Conservation (phyloP, 2,329 filamentous ascomycete species). For the Teratosphaeria viscida region DNA sequence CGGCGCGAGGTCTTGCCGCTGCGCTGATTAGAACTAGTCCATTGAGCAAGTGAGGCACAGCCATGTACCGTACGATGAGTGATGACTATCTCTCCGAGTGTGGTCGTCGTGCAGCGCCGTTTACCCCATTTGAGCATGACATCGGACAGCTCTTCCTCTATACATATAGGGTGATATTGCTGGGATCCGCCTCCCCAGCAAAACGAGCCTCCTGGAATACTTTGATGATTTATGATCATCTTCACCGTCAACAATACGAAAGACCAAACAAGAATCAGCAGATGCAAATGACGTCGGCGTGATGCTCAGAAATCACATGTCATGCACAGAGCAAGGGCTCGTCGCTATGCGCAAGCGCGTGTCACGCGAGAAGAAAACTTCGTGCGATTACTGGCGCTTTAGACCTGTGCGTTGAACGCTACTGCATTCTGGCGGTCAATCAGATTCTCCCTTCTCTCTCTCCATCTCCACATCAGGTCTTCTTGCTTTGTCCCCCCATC, state of each 20-base stretch:
- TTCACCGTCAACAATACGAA: neutral
- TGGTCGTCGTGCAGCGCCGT: neutral
- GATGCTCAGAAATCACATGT: neutral
- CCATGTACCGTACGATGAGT: neutral
- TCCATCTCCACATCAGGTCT: neutral
- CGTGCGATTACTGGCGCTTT: neutral
- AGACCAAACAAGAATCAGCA: neutral
- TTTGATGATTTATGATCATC: neutral
- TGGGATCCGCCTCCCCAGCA: neutral
- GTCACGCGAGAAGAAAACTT: neutral
- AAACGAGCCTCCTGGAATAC: neutral
- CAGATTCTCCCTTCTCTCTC: neutral
- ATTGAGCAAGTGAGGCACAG: neutral
- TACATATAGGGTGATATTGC: neutral
- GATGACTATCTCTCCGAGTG: neutral
- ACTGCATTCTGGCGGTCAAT: neutral
- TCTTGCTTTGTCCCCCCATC: neutral
- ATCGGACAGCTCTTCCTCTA: neutral
- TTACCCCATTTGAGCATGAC: neutral
- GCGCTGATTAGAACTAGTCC: neutral
- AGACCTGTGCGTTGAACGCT: neutral
- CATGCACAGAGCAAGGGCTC: neutral
- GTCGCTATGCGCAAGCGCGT: neutral
- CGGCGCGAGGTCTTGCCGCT: neutral
- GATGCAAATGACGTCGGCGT: neutral